phyloP scores from a whole-genome alignment of 768 basidiomycete species.

The Boletales sp. region DNA sequence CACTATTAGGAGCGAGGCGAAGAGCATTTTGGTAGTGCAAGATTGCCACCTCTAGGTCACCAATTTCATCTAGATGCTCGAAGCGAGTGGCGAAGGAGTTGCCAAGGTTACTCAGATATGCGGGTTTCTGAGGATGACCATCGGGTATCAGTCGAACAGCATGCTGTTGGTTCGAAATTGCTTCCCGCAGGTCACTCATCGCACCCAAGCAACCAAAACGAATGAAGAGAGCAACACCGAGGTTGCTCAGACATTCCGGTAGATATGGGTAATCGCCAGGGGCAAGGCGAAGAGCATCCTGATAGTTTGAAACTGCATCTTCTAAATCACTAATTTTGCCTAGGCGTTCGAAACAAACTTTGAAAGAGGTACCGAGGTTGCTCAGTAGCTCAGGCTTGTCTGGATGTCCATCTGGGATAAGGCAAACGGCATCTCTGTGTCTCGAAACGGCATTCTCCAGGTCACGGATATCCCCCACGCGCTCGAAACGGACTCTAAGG shows the following conservation, averaged over 20 bases:
- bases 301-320: no score
- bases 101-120: no score
- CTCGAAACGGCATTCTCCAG: no score
- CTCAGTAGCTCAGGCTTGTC: not conserved
- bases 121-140: no score
- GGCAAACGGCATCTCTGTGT: no score
- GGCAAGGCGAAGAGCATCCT: not conserved
- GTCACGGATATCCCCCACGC: not conserved
- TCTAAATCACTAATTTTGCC: not conserved
- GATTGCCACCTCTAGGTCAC: no score
- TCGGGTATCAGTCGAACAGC: no score
- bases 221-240: not conserved
- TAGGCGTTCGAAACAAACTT: not conserved
- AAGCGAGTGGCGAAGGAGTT: no score
- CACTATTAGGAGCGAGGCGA: no score
- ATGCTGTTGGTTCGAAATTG: no score
- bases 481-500: not conserved
- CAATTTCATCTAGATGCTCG: no score
- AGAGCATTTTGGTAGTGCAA: no score
- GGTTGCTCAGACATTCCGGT: not conserved
- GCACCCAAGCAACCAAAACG: not conserved
- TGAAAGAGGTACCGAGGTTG: not conserved
- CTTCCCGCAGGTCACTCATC: not conserved
- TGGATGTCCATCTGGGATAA: not conserved
- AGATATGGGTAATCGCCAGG: not conserved